Evolutionary conservation across 192 early-diverging fungal species (phyloP).

Genomic region (Backusella liffmaniae): DNA sequence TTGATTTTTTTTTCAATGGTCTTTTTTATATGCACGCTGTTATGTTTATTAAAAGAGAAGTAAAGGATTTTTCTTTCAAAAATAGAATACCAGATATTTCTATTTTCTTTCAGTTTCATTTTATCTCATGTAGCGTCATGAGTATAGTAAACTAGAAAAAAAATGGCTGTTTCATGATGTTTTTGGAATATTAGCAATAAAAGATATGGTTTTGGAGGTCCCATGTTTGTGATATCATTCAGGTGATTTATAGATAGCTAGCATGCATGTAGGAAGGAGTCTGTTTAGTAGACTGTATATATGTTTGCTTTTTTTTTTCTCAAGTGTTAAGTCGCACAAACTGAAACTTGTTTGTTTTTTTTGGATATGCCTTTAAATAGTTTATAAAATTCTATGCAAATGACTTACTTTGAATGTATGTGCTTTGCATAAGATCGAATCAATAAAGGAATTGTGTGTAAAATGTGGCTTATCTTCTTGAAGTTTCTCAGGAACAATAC

Average conservation of each 20-base stretch:
- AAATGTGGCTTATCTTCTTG: background rate
- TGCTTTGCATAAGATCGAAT: background rate
- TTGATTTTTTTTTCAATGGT: background rate
- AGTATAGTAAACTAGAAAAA: background rate
- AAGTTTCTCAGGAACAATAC: too few relatives aligned
- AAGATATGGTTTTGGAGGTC: background rate
- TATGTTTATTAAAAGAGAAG: background rate
- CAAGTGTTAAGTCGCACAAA: background rate
- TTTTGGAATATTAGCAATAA: background rate
- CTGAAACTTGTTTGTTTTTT: slow-evolving; percentile 5
- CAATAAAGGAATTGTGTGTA: too few relatives aligned
- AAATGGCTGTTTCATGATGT: background rate
- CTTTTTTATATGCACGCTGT: background rate
- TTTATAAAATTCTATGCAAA: background rate
- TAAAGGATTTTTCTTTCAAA: background rate
- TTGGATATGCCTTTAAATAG: background rate
- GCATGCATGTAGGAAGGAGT: background rate
- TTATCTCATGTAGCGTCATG: background rate
- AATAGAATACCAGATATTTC: too few relatives aligned
- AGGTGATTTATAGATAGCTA: background rate
- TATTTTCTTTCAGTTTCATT: background rate
- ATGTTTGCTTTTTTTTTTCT: background rate
- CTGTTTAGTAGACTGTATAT: background rate
- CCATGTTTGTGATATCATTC: background rate
- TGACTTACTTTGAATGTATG: slow-evolving; percentile 1